Percentiles rank a stretch among this genome's conserved stretches.
Evolutionary conservation across 73 alveolate genomes (phyloP).

Genomic region (Diophrys sp.): DNA sequence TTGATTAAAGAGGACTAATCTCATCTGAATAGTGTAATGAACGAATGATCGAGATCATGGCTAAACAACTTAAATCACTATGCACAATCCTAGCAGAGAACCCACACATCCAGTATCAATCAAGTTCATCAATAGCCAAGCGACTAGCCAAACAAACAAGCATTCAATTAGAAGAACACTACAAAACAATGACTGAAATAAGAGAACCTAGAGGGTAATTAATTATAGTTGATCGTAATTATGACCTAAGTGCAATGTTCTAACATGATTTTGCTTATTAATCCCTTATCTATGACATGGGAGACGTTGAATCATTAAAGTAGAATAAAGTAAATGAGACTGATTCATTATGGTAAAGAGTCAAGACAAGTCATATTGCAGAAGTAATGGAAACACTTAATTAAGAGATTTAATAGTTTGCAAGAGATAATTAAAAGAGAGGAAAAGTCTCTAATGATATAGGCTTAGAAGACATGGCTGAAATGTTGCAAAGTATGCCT

Average conservation of each 20-base stretch:
- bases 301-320: conserved; percentile 15
- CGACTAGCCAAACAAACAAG: conserved; percentile 20
- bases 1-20: conserved; percentile 4
- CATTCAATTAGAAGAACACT: conserved; percentile 10
- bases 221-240: conserved; percentile 41
- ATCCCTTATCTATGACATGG: conserved; percentile 38
- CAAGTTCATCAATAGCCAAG: conserved; percentile 25
- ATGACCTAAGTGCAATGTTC: conserved; percentile 37
- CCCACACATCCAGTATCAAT: conserved; percentile 58
- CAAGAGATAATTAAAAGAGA: conserved; percentile 26
- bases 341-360: conserved; percentile 51
- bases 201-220: conserved; percentile 59
- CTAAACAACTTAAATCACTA: conserved; percentile 36
- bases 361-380: conserved; percentile 48
- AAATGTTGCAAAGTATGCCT: conserved; percentile 35
- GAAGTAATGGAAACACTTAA: conserved; percentile 32
- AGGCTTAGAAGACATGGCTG: conserved; percentile 44
- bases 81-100: conserved; percentile 52
- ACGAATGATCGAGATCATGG: conserved; percentile 20
- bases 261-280: conserved; percentile 53
- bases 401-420: conserved; percentile 31
- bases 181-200: conserved; percentile 14
- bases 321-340: conserved; percentile 25
- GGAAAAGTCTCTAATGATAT: conserved; percentile 20
- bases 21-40: neutral